A percentile compares a stretch with the other conserved stretches of the same genome.
These are phyloP conservation scores for Calonectria leucothoes DNA, from an alignment of 2,329 filamentous ascomycete genomes.

Conservation along the genomic window DNA sequence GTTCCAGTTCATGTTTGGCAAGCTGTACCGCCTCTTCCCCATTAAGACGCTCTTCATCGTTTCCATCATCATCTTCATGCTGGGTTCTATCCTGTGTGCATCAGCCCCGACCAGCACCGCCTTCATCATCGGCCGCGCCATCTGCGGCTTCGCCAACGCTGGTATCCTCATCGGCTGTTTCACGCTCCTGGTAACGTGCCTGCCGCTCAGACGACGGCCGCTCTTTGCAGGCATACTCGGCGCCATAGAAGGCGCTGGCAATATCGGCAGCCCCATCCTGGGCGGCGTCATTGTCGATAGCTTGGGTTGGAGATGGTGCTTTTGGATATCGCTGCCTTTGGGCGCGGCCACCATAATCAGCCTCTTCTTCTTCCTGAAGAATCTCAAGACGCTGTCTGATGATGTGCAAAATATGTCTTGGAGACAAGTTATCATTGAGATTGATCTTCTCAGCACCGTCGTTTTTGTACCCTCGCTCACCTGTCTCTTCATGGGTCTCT, in stretches of 20 bases:
- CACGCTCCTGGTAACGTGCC: not conserved
- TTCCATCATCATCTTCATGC: not conserved
- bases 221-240: not conserved
- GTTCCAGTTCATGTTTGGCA: not conserved
- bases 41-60: not conserved
- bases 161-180: not conserved
- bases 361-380: not conserved
- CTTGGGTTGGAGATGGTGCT: not conserved
- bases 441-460: not conserved
- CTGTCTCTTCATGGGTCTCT: not conserved
- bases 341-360: not conserved
- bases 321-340: not conserved
- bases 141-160: not conserved
- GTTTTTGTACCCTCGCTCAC: not conserved
- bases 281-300: not conserved
- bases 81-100: not conserved
- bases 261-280: not conserved
- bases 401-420: not conserved
- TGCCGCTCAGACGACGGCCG: not conserved
- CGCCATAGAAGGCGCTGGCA: not conserved
- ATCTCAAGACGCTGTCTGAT: not conserved
- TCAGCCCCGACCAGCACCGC: not conserved
- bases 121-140: not conserved
- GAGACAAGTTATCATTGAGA: not conserved
- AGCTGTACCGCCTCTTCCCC: not conserved